These are phyloP conservation scores for Neopestalotiopsis sp. DNA, from an alignment of 2,329 filamentous ascomycete genomes.

Conservation along the genomic window DNA sequence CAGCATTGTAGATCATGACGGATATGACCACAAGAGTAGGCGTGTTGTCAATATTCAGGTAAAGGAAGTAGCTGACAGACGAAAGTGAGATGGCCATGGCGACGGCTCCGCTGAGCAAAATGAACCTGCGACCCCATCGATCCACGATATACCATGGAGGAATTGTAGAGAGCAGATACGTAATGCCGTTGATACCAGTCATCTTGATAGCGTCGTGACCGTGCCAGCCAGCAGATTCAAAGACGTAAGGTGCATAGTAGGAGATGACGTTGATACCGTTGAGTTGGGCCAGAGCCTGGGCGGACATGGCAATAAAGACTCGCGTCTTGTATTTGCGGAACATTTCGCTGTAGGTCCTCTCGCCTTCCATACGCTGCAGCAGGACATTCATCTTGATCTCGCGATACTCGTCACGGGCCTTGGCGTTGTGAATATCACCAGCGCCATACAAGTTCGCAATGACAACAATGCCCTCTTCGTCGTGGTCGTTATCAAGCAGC, in stretches of 20 bases:
- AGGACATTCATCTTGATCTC: slow-evolving; percentile 99
- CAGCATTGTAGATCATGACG: slow-evolving; percentile 98
- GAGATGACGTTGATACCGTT: slow-evolving; percentile 99
- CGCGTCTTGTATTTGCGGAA: slow-evolving; percentile 90
- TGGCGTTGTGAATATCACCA: slow-evolving; percentile 91
- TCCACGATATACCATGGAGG: slow-evolving; percentile 98
- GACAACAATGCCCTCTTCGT: slow-evolving; percentile 97
- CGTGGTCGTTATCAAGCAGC: slow-evolving; percentile 96
- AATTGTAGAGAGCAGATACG: slow-evolving; percentile 89
- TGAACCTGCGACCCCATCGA: slow-evolving; percentile 85
- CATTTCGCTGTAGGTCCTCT: slow-evolving; percentile 91
- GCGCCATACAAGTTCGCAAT: slow-evolving; percentile 97
- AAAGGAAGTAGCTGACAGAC: slow-evolving; percentile 93
- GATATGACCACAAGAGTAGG: slow-evolving; percentile 88
- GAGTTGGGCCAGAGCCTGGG: slow-evolving; percentile 91
- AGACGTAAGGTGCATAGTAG: slow-evolving; percentile 96
- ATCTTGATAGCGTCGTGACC: slow-evolving; percentile 92
- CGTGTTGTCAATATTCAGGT: slow-evolving; percentile 79
- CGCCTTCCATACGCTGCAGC: slow-evolving; percentile 90
- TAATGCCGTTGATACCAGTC: slow-evolving; percentile 93
- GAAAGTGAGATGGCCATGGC: slow-evolving; percentile 90
- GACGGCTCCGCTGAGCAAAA: slow-evolving; percentile 86
- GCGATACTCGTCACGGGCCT: slow-evolving; percentile 93
- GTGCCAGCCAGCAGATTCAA: slow-evolving; percentile 95
- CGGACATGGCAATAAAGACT: slow-evolving; percentile 98